These are phyloP conservation scores for Xanthoconium stramineum DNA, from an alignment of 768 basidiomycete genomes.

Conservation along the genomic window DNA sequence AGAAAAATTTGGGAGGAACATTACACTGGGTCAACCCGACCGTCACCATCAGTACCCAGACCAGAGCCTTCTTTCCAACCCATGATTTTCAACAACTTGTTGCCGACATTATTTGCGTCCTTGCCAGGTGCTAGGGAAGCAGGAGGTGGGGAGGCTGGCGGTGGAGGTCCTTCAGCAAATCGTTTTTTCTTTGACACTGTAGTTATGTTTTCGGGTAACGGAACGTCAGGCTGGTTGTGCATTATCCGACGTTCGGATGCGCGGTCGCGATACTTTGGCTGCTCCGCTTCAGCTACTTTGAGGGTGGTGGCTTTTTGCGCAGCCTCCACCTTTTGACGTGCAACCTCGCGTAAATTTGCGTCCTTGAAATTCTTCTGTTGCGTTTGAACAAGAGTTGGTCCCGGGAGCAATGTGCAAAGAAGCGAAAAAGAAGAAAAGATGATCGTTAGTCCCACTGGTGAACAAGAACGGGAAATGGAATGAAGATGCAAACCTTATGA, in stretches of 20 bases:
- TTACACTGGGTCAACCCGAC: conserved; percentile 84
- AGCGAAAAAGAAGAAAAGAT: conserved; percentile 1
- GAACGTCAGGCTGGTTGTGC: conserved; percentile 90
- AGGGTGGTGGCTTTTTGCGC: conserved; percentile 35
- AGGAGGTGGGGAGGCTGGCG: conserved; percentile 59
- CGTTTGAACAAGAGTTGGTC: conserved; percentile 2
- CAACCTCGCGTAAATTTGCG: conserved; percentile 64
- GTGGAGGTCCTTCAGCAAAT: conserved; percentile 52
- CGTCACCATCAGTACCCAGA: conserved; percentile 77
- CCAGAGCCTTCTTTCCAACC: conserved; percentile 94
- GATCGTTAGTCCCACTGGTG: conserved; percentile 29
- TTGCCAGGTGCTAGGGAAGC: conserved; percentile 66
- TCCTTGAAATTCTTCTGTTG: conserved; percentile 85
- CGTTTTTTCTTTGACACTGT: conserved; percentile 40
- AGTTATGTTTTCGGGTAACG: conserved; percentile 50
- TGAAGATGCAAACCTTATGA: conserved; percentile 76
- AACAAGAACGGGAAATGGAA: conserved; percentile 27
- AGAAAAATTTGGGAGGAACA: conserved; percentile 9
- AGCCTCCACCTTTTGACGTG: conserved; percentile 60
- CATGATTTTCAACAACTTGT: conserved; percentile 95
- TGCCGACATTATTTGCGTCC: conserved; percentile 86
- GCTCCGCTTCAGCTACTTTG: conserved; percentile 36
- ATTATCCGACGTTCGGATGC: conserved; percentile 88
- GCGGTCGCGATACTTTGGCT: conserved; percentile 91
- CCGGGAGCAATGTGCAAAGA: conserved; percentile 2